Conservation (phyloP, 2,329 filamentous ascomycete genomes). For the Neofusicoccum cordaticola region DNA sequence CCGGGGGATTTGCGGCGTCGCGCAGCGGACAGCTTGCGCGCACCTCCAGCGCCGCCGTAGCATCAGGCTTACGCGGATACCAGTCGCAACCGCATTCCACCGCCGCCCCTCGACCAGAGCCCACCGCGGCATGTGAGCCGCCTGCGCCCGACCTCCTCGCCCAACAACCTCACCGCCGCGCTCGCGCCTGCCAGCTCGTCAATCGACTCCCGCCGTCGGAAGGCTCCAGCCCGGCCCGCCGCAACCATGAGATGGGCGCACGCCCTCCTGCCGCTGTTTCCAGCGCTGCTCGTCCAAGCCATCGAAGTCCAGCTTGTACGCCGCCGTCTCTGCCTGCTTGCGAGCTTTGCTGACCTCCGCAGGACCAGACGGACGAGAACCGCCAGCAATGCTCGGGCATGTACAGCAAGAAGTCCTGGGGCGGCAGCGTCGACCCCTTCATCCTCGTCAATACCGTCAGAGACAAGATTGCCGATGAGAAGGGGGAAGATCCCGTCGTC, state of each 20-base stretch:
- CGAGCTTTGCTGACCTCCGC: neutral
- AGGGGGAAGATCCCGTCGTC: conserved; percentile 64
- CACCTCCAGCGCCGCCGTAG: neutral
- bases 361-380: conserved; percentile 70
- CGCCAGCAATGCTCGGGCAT: conserved; percentile 86
- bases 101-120: neutral
- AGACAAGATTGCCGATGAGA: conserved; percentile 40
- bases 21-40: conserved; percentile 13
- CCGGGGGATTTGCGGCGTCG: conserved; percentile 11
- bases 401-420: conserved; percentile 89
- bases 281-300: conserved; percentile 31
- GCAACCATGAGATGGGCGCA: conserved; percentile 34
- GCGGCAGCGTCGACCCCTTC: conserved; percentile 81
- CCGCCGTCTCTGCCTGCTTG: conserved; percentile 16
- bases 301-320: conserved; percentile 37
- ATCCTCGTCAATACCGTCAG: conserved; percentile 79
- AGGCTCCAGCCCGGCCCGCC: neutral
- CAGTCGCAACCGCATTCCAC: conserved; percentile 6
- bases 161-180: neutral
- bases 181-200: neutral
- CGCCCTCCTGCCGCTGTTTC: conserved; percentile 32
- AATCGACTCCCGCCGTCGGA: neutral
- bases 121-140: conserved; percentile 1
- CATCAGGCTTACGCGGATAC: conserved; percentile 12
- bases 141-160: neutral